phyloP scores from a whole-genome alignment of 2,329 filamentous ascomycete species.

The Leptodontidium sp. region DNA sequence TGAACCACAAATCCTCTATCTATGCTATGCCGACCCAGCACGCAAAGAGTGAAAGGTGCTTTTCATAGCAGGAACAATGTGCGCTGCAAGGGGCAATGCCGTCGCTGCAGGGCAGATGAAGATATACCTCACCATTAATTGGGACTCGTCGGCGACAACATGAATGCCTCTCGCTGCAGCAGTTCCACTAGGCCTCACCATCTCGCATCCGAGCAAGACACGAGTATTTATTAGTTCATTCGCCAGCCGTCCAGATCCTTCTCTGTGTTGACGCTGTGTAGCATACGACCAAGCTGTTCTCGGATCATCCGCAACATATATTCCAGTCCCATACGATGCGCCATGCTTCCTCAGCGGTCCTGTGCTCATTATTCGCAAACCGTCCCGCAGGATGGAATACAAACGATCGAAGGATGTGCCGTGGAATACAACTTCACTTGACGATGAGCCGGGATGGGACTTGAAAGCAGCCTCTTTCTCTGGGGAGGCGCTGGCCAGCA shows the following conservation, averaged over 20 bases:
- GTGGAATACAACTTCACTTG: constrained; percentile 29
- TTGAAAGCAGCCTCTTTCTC: constrained; percentile 26
- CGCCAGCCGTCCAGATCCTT: not conserved
- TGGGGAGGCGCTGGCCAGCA: constrained; percentile 28
- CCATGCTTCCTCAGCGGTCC: constrained; percentile 25
- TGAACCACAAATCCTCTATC: not conserved
- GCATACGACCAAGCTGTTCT: constrained; percentile 17
- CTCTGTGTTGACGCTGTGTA: not conserved
- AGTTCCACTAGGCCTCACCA: not conserved
- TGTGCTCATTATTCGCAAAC: constrained; percentile 20
- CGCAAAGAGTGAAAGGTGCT: constrained; percentile 13
- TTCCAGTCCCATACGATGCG: constrained; percentile 21
- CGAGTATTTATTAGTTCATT: constrained; percentile 16
- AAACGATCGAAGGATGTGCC: constrained; percentile 27
- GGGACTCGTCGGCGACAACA: constrained; percentile 25
- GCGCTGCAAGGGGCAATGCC: constrained; percentile 17
- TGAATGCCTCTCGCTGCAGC: constrained; percentile 11
- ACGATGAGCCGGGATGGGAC: constrained; percentile 1
- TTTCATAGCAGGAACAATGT: constrained; percentile 29
- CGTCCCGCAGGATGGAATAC: constrained; percentile 26
- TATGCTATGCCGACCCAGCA: not conserved
- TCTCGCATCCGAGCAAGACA: constrained; percentile 26
- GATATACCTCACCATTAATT: constrained; percentile 28
- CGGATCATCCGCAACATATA: constrained; percentile 27
- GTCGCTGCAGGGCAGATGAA: constrained; percentile 26